Conservation (phyloP, 768 basidiomycete genomes). For the Rickenella mellea region DNA sequence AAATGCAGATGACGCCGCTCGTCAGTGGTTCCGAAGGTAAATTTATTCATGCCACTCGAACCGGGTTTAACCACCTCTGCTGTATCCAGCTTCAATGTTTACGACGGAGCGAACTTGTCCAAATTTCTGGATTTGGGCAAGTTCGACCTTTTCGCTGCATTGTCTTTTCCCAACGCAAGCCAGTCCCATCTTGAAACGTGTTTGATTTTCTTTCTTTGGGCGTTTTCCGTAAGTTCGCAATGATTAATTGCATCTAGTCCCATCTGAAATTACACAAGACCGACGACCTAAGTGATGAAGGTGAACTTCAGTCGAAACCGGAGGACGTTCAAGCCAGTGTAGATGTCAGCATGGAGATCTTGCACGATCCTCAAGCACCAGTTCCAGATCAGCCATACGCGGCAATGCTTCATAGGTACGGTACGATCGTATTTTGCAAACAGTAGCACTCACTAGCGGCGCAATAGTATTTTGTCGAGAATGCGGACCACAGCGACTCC, state of each 20-base stretch:
- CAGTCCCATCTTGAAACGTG: slow-evolving; percentile 23
- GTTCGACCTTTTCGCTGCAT: slow-evolving; percentile 29
- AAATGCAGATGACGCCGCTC: slow-evolving; percentile 22
- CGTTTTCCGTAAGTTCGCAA: slow-evolving; percentile 21
- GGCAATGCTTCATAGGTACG: slow-evolving; percentile 29
- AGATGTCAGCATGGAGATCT: slow-evolving; percentile 19
- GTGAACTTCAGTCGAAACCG: slow-evolving; percentile 23
- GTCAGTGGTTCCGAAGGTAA: slow-evolving; percentile 25
- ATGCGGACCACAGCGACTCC: slow-evolving; percentile 27
- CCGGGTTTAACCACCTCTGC: background rate
- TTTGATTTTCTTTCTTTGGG: slow-evolving; percentile 29
- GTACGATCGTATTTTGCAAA: slow-evolving; percentile 5
- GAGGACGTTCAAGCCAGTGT: slow-evolving; percentile 25
- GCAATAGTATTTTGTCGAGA: slow-evolving; percentile 21
- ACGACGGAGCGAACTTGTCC: slow-evolving; percentile 23
- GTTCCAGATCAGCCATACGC: slow-evolving; percentile 26
- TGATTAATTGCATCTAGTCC: background rate
- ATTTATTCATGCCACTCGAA: background rate
- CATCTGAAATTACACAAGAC: slow-evolving; percentile 13
- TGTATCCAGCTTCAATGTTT: slow-evolving; percentile 19
- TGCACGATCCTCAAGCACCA: slow-evolving; percentile 17
- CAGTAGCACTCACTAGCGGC: background rate
- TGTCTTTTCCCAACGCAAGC: slow-evolving; percentile 29
- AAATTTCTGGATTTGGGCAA: slow-evolving; percentile 26
- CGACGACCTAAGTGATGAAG: slow-evolving; percentile 28